Evolutionary conservation across 2,329 filamentous ascomycete species (phyloP), one percentile per base, ranked within the genome.

Genomic region (Trichoderma cornu-damae): DNA sequence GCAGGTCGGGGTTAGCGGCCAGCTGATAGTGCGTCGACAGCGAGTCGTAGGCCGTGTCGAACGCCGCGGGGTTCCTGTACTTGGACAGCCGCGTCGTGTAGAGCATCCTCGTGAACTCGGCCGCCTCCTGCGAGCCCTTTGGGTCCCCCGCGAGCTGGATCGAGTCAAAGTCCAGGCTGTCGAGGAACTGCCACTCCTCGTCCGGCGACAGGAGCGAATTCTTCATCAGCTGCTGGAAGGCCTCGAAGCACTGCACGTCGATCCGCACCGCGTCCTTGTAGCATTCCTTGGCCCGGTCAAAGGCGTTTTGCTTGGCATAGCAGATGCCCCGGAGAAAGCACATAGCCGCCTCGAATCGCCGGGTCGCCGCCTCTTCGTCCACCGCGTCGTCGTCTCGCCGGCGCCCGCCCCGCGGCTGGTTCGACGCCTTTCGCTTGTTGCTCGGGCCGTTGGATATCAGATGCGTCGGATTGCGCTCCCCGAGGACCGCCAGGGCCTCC

Each of bases 211-310:
- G 88, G 61, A 99, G 80, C 18, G 89, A 89, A 74, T 99, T 99
- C 75, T 91, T 90, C 86, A 97, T 96, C 56, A 99, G 82, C 75
- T 97, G 92, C 66, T 96, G 92, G 68, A 99, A 97, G 0, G 94
- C 94, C 73, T 99, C 94, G 69, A 96, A 97, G 73, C 94, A 99
- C 71, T 96, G 92, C 3, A 97, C 92, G 69, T 99, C 94, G 67
- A 99, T 96, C 61, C 89, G 85, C 44, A 97, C 91, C 2, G 94
- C 94, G 66, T 96, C 90, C 75, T 96, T 97, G 79, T 97, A 99
- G 75, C 94, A 97, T 67, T 97, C 92, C 71, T 96, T 96, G 52
- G 94, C 94, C 32, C 91, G 86, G 70, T 99, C 94, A 66, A 97
- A 97, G 24, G 93, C 89, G 72, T 97, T 99, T 71, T 96, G 90